Evolutionary conservation across 1,284 basidiomycete genomes (phyloP), one percentile per base, ranked within the genome.

Genomic region (Trichosporon sp.): DNA sequence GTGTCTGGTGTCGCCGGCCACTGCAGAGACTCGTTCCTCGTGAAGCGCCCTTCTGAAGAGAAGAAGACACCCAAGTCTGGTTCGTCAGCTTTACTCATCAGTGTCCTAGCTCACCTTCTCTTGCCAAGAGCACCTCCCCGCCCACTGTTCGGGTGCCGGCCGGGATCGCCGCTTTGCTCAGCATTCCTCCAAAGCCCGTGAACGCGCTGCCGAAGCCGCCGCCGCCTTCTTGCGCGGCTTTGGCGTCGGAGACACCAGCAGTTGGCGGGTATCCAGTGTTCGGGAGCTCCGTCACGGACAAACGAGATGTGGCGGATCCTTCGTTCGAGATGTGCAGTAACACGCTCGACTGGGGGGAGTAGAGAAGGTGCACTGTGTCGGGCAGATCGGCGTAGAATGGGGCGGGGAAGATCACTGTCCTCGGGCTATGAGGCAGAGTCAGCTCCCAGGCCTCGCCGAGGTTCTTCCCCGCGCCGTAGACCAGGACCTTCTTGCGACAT

Each of bases 1-100:
- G 93, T 91, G 71, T 95, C 92, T 33, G 92, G 93, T 40, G 88
- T 84, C 16, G 85, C 84, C 2, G 88, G 86, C 91, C 91, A 96
- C 67, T 88, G 86, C 6, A 95, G 83, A 1, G 84, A 85, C 25
- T 83, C 74, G 5, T 82, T 71, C 31, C 89, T 82, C 0, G 88
- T 85, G 3, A 84, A 81, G 72, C 86, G 89, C 0, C 87, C 90
- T 69, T 91, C 88, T 1, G 82, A 72, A 16, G 87, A 88, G 65
- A 94, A 81, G 66, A 92, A 86, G 29, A 89, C 82, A 0, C 91
- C 90, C 49, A 87, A 84, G 66, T 88, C 91, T 93, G 66, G 9
- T 7, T 13, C 13, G 46, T 62, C 27, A 52, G 32, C 61, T 52
- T 0, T 2, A 2, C n/a, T 13, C 1, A 32, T 37, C 40, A 6